Conservation (phyloP, 495 filamentous ascomycete genomes). For the Aspergillus ellipticus region DNA sequence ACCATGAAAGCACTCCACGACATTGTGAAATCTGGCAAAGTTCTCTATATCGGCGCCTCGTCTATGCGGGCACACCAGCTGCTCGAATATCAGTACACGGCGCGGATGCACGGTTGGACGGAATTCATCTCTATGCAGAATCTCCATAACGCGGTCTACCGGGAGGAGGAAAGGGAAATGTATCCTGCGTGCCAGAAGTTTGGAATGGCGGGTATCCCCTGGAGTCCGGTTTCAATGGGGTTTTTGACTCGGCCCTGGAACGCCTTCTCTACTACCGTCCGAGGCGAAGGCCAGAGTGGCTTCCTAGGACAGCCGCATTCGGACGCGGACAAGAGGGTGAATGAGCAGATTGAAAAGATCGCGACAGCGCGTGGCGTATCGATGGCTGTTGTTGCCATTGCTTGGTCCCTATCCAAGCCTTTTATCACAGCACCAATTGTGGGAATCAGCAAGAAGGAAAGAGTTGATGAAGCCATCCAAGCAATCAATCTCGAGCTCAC, state of each 20-base stretch:
- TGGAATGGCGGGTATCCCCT: constrained; percentile 60
- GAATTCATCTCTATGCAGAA: constrained; percentile 78
- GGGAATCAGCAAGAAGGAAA: constrained; percentile 54
- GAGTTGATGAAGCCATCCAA: constrained; percentile 56
- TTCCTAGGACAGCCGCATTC: constrained; percentile 17
- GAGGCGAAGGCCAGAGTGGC: constrained; percentile 13
- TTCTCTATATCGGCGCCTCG: constrained; percentile 65
- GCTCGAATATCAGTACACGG: constrained; percentile 58
- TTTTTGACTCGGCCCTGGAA: constrained; percentile 34
- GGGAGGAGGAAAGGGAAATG: constrained; percentile 80
- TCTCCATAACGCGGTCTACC: constrained; percentile 66
- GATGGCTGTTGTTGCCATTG: constrained; percentile 61
- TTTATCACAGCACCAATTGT: constrained; percentile 57
- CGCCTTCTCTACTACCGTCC: constrained; percentile 12
- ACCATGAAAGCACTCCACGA: constrained; percentile 74
- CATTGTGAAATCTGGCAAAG: constrained; percentile 59
- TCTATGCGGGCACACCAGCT: constrained; percentile 69
- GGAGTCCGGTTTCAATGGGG: constrained; percentile 47
- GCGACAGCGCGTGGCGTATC: constrained; percentile 53
- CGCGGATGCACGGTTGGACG: constrained; percentile 64
- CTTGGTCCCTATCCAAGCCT: constrained; percentile 55
- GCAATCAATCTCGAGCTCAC: constrained; percentile 46
- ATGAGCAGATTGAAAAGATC: constrained; percentile 56
- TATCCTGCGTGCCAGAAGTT: constrained; percentile 62
- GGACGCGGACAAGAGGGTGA: constrained; percentile 44